A percentile compares a stretch with the other conserved stretches of the same genome.
Evolutionary conservation across 2,329 filamentous ascomycete genomes (phyloP).

Genomic region (Ceratocystis diversiconidia): DNA sequence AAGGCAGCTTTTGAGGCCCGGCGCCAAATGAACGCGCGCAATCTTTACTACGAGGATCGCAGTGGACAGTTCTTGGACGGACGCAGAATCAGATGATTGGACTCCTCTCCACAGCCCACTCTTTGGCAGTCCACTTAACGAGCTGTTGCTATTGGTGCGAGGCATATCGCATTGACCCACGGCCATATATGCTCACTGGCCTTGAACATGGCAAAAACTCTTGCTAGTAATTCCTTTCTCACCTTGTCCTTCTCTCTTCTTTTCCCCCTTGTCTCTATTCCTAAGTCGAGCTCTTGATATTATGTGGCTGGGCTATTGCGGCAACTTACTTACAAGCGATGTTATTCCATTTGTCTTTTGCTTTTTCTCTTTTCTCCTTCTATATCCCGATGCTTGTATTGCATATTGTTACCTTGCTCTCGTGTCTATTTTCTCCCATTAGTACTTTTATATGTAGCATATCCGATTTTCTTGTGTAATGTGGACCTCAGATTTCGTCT

Average conservation of each 20-base stretch:
- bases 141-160: not conserved
- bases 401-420: slow-evolving; percentile 1
- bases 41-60: slow-evolving; percentile 36
- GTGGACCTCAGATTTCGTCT: not conserved
- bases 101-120: not conserved
- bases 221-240: not conserved
- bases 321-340: not conserved
- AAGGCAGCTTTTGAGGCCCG: slow-evolving; percentile 44
- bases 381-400: slow-evolving; percentile 7
- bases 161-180: not conserved
- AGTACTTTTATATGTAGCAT: not conserved
- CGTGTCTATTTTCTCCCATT: not conserved
- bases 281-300: not conserved
- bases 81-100: slow-evolving; percentile 22
- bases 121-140: not conserved
- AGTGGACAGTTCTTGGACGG: slow-evolving; percentile 44
- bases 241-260: not conserved
- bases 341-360: slow-evolving; percentile 2
- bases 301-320: not conserved
- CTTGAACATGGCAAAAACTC: not conserved
- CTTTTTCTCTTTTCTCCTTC: not conserved
- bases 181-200: not conserved
- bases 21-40: slow-evolving; percentile 31
- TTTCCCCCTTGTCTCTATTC: not conserved
- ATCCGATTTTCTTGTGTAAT: not conserved